Conservation (phyloP, 805 yeast genomes). For the Kuraishia cidri region DNA sequence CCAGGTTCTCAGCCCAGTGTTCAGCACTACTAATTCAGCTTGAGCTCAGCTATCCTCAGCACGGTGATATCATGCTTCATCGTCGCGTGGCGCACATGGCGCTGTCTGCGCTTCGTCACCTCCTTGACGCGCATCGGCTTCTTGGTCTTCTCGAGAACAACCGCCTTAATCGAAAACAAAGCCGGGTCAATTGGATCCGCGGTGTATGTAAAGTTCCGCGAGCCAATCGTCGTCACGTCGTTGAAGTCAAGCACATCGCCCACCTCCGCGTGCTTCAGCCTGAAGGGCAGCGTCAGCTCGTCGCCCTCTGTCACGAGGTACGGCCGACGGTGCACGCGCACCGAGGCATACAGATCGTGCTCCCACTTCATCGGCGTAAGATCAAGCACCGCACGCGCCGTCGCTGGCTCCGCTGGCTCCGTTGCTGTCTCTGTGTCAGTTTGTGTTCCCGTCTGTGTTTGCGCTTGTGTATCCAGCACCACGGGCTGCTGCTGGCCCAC, state of each 20-base stretch:
- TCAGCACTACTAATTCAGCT: slow-evolving; percentile 34
- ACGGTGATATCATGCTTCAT: slow-evolving; percentile 72
- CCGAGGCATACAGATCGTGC: slow-evolving; percentile 69
- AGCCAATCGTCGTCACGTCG: slow-evolving; percentile 76
- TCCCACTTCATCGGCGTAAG: slow-evolving; percentile 57
- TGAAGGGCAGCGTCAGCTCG: slow-evolving; percentile 68
- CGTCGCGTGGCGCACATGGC: slow-evolving; percentile 59
- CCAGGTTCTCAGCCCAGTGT: too few species aligned
- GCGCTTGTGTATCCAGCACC: too few species aligned
- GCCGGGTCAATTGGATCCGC: slow-evolving; percentile 44
- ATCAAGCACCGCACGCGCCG: slow-evolving; percentile 33
- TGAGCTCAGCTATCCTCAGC: slow-evolving; percentile 65
- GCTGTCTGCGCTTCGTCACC: slow-evolving; percentile 71
- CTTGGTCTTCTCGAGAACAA: slow-evolving; percentile 80
- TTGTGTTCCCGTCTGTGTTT: too few species aligned
- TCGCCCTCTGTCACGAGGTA: slow-evolving; percentile 92
- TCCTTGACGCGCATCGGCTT: slow-evolving; percentile 68
- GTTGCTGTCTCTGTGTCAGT: too few species aligned
- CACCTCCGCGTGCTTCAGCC: slow-evolving; percentile 63
- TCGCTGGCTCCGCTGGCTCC: too few species aligned
- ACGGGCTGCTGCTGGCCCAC: too few species aligned
- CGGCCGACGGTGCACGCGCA: slow-evolving; percentile 75
- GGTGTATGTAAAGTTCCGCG: slow-evolving; percentile 68
- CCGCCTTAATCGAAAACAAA: slow-evolving; percentile 57
- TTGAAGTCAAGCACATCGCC: slow-evolving; percentile 76